These are phyloP conservation scores for Suhomyces sp. DNA, from an alignment of 805 yeast species.

Conservation along the genomic window DNA sequence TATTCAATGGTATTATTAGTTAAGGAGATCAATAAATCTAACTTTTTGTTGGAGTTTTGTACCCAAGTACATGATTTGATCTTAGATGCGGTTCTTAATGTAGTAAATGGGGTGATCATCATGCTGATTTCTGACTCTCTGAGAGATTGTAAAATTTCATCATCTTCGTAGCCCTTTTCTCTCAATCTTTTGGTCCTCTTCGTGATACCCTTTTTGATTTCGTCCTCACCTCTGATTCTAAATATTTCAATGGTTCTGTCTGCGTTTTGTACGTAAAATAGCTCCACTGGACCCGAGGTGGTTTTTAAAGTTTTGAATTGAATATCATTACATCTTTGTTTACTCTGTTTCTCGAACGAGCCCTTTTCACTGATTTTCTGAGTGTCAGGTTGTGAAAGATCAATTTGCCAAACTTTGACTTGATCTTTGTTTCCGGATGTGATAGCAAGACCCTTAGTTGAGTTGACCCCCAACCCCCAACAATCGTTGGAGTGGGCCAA, in stretches of 20 bases:
- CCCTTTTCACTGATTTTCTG: constrained; percentile 59
- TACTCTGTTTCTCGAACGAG: constrained; percentile 69
- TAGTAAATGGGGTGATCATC: constrained; percentile 66
- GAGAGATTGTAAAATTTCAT: constrained; percentile 51
- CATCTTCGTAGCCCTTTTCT: constrained; percentile 64
- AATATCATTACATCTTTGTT: constrained; percentile 63
- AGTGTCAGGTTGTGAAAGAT: constrained; percentile 50
- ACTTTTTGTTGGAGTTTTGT: constrained; percentile 38
- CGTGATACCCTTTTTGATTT: constrained; percentile 71
- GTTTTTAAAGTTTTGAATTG: constrained; percentile 42
- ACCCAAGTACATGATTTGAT: constrained; percentile 71
- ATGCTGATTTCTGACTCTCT: constrained; percentile 51
- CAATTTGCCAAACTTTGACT: constrained; percentile 78
- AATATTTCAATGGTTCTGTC: constrained; percentile 81
- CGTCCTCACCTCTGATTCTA: constrained; percentile 72
- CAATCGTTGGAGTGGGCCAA: constrained; percentile 92
- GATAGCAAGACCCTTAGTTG: constrained; percentile 44
- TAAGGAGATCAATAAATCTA: constrained; percentile 65
- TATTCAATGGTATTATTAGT: constrained; percentile 75
- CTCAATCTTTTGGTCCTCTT: constrained; percentile 75
- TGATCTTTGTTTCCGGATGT: constrained; percentile 83
- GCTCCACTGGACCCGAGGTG: constrained; percentile 37
- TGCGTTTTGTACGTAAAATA: constrained; percentile 71
- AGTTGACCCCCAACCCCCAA: constrained; percentile 70
- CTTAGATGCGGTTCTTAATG: constrained; percentile 63